A percentile compares a stretch with the other conserved stretches of the same genome.
Evolutionary conservation across 257 asterid species (phyloP).

Genomic region (Mentha longifolia): DNA sequence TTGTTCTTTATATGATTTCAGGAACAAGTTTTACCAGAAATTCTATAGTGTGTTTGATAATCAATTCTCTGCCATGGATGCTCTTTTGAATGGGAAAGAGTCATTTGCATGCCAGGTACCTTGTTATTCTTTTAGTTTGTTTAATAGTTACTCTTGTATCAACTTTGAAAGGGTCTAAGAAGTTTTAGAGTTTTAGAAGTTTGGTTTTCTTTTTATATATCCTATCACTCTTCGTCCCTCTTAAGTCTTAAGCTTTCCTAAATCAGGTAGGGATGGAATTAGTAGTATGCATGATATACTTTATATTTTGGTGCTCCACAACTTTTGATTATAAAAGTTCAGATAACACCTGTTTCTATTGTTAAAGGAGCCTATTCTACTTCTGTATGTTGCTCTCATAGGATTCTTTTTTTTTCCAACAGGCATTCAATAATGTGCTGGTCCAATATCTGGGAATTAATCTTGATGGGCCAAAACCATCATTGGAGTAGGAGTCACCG

Average conservation of each 20-base stretch:
- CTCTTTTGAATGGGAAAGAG: conserved; percentile 83
- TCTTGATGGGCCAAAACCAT: conserved; percentile 49
- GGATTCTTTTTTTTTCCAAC: conserved; percentile 37
- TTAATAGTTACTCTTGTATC: background rate
- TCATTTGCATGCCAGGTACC: conserved; percentile 83
- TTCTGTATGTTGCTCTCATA: conserved; percentile 23
- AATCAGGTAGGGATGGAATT: conserved; percentile 19
- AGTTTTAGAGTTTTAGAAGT: conserved; percentile 29
- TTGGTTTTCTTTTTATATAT: background rate
- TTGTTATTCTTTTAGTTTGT: conserved; percentile 19
- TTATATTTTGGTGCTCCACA: background rate
- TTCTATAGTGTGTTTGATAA: conserved; percentile 74
- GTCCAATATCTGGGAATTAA: conserved; percentile 67
- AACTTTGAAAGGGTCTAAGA: conserved; percentile 22
- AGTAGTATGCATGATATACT: conserved; percentile 14
- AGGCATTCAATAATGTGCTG: conserved; percentile 77
- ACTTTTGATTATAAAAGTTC: conserved; percentile 18
- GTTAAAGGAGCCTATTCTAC: conserved; percentile 20
- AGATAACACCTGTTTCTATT: conserved; percentile 19
- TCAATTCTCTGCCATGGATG: conserved; percentile 71
- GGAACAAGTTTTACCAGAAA: conserved; percentile 73
- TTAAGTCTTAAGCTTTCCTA: background rate
- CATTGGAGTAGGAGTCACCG: conserved; percentile 43
- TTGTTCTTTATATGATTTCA: conserved; percentile 33
- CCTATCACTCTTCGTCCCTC: conserved; percentile 8